phyloP scores from a whole-genome alignment of 2,329 filamentous ascomycete genomes.

The Biscogniauxia sp. region DNA sequence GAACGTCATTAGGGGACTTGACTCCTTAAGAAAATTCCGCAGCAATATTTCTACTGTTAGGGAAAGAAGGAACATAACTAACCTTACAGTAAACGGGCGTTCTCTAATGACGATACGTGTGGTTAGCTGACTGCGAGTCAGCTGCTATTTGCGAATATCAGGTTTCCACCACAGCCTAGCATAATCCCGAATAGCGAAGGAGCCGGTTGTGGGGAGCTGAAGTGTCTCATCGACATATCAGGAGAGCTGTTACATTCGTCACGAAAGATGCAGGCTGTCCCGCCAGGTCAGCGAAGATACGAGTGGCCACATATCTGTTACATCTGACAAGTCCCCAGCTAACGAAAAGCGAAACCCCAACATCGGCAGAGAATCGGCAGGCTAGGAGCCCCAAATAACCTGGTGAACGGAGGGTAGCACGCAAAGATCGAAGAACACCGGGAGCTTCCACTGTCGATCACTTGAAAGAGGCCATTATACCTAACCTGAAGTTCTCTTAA shows the following conservation, averaged over 20 bases:
- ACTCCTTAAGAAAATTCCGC: no score
- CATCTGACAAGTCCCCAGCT: no score
- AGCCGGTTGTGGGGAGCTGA: neutral
- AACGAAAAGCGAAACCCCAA: no score
- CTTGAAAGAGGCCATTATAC: neutral
- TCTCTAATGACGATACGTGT: neutral
- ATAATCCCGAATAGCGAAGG: neutral
- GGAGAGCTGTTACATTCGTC: no score
- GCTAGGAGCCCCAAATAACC: no score
- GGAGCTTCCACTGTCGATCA: neutral
- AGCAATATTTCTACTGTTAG: no score
- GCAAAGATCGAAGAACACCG: neutral
- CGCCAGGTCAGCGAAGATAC: no score
- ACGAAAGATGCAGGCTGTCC: no score
- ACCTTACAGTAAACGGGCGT: neutral
- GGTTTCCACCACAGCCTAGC: neutral
- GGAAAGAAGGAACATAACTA: neutral
- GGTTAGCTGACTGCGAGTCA: neutral
- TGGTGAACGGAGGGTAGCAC: neutral
- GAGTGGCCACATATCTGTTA: no score
- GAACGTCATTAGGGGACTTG: no score
- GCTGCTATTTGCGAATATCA: neutral
- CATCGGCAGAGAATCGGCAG: no score
- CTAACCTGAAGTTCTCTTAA: no score
- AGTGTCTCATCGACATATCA: neutral